Conservation (phyloP, 1,284 basidiomycete species). For the Ceratobasidium sp. region DNA sequence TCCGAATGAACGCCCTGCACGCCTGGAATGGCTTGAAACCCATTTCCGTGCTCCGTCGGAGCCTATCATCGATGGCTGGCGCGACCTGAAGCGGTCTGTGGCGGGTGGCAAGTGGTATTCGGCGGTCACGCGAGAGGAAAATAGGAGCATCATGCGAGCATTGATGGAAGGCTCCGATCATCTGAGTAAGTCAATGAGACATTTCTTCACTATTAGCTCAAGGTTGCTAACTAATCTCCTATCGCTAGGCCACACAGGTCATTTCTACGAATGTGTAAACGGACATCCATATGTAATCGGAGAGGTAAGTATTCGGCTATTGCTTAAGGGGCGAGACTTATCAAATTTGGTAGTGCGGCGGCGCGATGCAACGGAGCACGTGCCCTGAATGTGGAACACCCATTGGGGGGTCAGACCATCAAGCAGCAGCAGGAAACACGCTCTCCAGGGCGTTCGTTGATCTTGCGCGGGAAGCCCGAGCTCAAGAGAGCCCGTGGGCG, state of each 20-base stretch:
- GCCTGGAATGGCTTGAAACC: conserved; percentile 6
- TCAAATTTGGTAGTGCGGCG: conserved; percentile 63
- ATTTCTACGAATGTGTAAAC: conserved; percentile 65
- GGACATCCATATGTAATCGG: conserved; percentile 66
- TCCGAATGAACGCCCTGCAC: background rate
- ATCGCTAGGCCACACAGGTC: conserved; percentile 55
- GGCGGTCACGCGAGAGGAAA: conserved; percentile 65
- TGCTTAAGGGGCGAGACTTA: conserved; percentile 18
- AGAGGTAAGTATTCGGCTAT: conserved; percentile 58
- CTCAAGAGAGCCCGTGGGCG: conserved; percentile 21
- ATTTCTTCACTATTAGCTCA: background rate
- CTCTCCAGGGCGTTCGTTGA: conserved; percentile 60
- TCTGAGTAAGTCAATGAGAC: conserved; percentile 2
- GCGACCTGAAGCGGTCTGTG: conserved; percentile 51
- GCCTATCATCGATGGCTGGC: conserved; percentile 25
- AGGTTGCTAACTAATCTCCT: background rate
- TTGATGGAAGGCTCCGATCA: conserved; percentile 52
- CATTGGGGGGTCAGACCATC: conserved; percentile 66
- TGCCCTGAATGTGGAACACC: conserved; percentile 65
- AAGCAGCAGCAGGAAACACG: conserved; percentile 60
- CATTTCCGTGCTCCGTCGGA: conserved; percentile 6
- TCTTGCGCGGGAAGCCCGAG: conserved; percentile 10
- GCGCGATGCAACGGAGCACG: conserved; percentile 60
- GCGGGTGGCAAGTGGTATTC: conserved; percentile 58
- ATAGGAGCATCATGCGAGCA: conserved; percentile 62